These are phyloP conservation scores for Phytophthora idaei DNA, from an alignment of 352 stramenopile genomes.

Conservation along the genomic window DNA sequence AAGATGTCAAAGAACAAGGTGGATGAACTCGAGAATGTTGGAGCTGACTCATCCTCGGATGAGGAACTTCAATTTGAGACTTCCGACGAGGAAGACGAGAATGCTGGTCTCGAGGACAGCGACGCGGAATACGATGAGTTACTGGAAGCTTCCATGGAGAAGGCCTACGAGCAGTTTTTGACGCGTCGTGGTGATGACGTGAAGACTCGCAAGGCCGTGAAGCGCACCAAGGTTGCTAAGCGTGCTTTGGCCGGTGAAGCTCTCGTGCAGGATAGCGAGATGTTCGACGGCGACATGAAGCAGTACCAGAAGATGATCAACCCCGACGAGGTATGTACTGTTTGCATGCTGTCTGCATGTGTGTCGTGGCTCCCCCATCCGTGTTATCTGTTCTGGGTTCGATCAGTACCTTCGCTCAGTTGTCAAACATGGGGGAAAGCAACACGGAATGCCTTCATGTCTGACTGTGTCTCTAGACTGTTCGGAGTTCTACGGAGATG, in stretches of 20 bases:
- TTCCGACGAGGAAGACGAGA: conserved; percentile 41
- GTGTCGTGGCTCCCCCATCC: conserved; percentile 64
- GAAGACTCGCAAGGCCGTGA: conserved; percentile 86
- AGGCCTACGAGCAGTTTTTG: conserved; percentile 85
- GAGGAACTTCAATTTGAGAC: conserved; percentile 51
- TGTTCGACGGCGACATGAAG: conserved; percentile 83
- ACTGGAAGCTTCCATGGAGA: conserved; percentile 85
- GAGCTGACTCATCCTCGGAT: conserved; percentile 39
- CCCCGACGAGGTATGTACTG: conserved; percentile 77
- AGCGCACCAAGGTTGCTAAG: conserved; percentile 87
- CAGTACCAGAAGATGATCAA: conserved; percentile 90
- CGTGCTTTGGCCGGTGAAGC: conserved; percentile 81
- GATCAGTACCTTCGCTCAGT: conserved; percentile 89
- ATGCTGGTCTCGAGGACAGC: conserved; percentile 47
- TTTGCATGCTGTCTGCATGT: conserved; percentile 30
- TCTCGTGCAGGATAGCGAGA: conserved; percentile 76
- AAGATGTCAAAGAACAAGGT: conserved; percentile 81
- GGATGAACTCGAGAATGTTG: conserved; percentile 77
- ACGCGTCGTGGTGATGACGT: conserved; percentile 75
- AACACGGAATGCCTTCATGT: conserved; percentile 82
- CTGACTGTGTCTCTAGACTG: conserved; percentile 58
- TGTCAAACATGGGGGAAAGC: conserved; percentile 91
- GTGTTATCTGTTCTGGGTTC: conserved; percentile 92
- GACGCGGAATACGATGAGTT: conserved; percentile 84
- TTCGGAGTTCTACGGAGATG: conserved; percentile 36